Conservation (phyloP, 331 rosid genomes). For the Cucumis variabilis region DNA sequence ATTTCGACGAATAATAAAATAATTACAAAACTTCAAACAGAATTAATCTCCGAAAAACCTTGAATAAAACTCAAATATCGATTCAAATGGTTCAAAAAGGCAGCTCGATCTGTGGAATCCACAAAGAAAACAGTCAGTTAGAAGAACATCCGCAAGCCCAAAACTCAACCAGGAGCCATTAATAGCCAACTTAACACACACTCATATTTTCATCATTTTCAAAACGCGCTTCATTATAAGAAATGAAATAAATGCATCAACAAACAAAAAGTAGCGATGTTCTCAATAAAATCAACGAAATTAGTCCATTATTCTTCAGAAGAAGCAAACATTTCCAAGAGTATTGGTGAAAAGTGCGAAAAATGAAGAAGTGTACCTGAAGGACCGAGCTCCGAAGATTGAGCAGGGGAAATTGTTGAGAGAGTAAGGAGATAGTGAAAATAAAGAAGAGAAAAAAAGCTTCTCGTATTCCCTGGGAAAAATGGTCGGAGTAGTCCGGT, state of each 20-base stretch:
- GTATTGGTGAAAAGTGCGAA: not conserved
- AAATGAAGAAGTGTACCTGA: conserved; percentile 14
- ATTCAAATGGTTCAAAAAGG: conserved; percentile 37
- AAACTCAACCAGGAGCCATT: conserved; percentile 2
- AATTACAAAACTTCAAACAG: not conserved
- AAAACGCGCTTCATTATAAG: not conserved
- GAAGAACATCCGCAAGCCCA: not conserved
- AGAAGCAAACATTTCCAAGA: not conserved
- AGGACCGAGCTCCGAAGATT: not conserved
- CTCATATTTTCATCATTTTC: not conserved
- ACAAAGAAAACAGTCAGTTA: conserved; percentile 14
- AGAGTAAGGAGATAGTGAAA: not conserved
- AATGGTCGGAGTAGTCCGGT: conserved; percentile 22
- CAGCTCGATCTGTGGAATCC: conserved; percentile 49
- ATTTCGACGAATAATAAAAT: conserved; percentile 48
- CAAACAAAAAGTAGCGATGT: not conserved
- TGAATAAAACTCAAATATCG: not conserved
- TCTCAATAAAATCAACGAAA: no score
- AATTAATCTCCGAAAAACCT: conserved; percentile 24
- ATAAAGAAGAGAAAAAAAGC: no score
- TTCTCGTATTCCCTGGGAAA: conserved; percentile 19
- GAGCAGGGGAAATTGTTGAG: not conserved
- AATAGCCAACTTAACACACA: not conserved
- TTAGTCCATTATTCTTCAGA: not conserved
- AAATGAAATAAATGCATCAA: conserved; percentile 1